Conservation (phyloP, 352 stramenopile species). For the Phytophthora europaea region DNA sequence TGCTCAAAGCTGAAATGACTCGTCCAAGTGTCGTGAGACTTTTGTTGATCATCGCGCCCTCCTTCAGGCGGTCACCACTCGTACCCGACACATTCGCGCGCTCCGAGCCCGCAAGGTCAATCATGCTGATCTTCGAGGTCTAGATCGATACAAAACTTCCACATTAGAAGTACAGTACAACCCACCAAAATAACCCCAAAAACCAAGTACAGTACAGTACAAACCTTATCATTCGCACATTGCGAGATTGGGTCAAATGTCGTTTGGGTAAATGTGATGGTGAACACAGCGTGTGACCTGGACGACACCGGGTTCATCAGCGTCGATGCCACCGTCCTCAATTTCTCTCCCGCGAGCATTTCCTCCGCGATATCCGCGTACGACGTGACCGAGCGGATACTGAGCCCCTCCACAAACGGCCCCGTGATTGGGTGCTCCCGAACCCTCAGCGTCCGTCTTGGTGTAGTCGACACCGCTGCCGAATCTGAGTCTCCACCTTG, state of each 20-base stretch:
- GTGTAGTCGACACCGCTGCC: neutral
- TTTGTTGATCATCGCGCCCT: constrained; percentile 95
- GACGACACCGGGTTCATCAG: constrained; percentile 98
- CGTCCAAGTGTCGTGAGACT: constrained; percentile 91
- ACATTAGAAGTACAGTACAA: neutral
- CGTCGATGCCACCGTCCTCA: constrained; percentile 95
- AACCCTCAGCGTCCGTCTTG: constrained; percentile 64
- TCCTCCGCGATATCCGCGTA: constrained; percentile 87
- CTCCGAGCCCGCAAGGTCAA: constrained; percentile 88
- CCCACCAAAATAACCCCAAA: neutral
- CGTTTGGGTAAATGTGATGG: constrained; percentile 92
- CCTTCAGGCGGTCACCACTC: constrained; percentile 90
- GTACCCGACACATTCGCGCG: constrained; percentile 84
- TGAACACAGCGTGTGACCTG: constrained; percentile 98
- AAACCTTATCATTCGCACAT: constrained; percentile 73
- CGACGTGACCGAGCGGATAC: constrained; percentile 67
- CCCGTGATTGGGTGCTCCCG: constrained; percentile 86
- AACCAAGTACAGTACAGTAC: neutral
- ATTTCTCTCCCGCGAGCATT: constrained; percentile 93
- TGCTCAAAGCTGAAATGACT: constrained; percentile 90
- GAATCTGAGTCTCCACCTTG: constrained; percentile 13
- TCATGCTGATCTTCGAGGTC: constrained; percentile 90
- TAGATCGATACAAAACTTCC: constrained; percentile 20
- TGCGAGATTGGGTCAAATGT: constrained; percentile 71
- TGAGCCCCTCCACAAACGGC: constrained; percentile 87